Evolutionary conservation across 228 moss, liverwort and hornwort genomes (phyloP), one percentile per base, ranked within the genome.

Genomic region (Sphagnum fallax): DNA sequence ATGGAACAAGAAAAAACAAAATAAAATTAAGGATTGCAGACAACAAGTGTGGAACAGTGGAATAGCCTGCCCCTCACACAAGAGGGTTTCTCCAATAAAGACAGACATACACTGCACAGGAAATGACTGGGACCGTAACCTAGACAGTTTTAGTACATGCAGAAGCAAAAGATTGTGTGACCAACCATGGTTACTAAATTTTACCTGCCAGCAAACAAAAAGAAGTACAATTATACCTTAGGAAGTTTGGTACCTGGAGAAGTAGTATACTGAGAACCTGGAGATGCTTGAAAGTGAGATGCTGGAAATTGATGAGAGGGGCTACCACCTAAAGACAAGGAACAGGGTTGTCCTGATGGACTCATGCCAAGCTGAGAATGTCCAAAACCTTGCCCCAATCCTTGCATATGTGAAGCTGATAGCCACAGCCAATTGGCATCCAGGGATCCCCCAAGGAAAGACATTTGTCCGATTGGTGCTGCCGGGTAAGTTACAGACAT

Each of bases 351-450:
- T 75, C 87, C 77, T 53, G 87, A 89, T 52, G 94, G 89, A 65
- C 91, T 94, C 80, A 89, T 73, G 16, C 94, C 94, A 49, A 94
- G 79, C 52, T 84, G 87, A 52, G 85, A 74, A 16, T 79, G 79
- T 64, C 79, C 82, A 53, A 83, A 55, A 66, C 72, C 79, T 32
- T 32, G 32, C 2, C 32, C 32, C 32, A 32, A 32, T 32, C 32
- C 32, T 61, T 82, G 74, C 67, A 87, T 76, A 11, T 76, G 80
- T 57, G 69, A 69, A 10, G 77, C 82, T 52, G 64, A 12, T 69
- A 73, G 69, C 63, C 80, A 74, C 5, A 80, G 77, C 76, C 77
- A 81, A 59, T 83, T 77, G 47, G 66, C 76, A 74, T 74, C 80
- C 52, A 78, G 75, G 61, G 83, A 83, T 61, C 83, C 79, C 74